Evolutionary conservation across 805 yeast species (phyloP).

Genomic region (Diddensiella santjacobensis): DNA sequence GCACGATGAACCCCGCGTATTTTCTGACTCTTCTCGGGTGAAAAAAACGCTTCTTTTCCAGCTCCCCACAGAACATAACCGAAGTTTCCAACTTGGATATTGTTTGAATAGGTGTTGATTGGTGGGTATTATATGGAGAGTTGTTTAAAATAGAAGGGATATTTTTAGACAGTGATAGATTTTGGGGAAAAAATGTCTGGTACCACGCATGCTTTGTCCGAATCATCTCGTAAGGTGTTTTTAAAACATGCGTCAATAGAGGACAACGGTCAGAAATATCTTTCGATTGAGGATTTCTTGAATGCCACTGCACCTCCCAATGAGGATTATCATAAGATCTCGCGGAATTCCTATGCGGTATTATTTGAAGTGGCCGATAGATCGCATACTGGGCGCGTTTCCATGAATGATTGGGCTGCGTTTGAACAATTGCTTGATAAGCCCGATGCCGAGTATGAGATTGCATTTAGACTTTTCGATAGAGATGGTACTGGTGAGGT

Average conservation of each 20-base stretch:
- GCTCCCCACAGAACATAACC: background rate
- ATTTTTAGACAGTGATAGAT: no score
- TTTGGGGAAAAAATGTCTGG: background rate
- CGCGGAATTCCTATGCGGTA: conserved; percentile 60
- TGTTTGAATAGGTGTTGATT: no score
- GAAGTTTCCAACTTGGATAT: no score
- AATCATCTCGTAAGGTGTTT: conserved; percentile 19
- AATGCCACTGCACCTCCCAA: conserved; percentile 41
- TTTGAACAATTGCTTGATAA: conserved; percentile 57
- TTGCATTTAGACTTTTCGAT: conserved; percentile 46
- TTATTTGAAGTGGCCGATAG: conserved; percentile 80
- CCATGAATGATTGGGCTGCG: conserved; percentile 66
- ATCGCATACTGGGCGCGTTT: conserved; percentile 61
- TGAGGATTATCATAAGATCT: conserved; percentile 49
- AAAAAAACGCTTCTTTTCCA: background rate
- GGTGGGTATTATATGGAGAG: no score
- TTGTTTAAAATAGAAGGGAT: no score
- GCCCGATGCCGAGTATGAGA: conserved; percentile 53
- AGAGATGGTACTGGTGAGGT: conserved; percentile 36
- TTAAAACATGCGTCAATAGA: conserved; percentile 21
- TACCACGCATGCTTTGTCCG: conserved; percentile 4
- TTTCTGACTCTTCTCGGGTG: background rate
- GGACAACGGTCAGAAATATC: conserved; percentile 20
- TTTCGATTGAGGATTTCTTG: conserved; percentile 38
- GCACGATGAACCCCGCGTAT: conserved; percentile 1